phyloP scores from a whole-genome alignment of 768 basidiomycete genomes.

The Russula foetens region DNA sequence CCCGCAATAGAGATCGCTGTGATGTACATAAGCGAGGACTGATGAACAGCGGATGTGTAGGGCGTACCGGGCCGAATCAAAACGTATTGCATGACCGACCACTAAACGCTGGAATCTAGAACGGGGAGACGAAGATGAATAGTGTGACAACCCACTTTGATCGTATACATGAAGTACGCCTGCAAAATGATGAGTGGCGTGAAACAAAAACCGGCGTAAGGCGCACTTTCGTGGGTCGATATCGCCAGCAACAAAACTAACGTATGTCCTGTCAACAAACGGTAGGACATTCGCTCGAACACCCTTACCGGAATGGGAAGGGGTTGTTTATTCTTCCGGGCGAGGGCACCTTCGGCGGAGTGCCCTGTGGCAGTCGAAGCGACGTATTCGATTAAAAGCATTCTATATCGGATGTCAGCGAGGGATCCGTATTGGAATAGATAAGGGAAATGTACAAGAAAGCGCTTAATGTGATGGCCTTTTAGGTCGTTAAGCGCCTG shows the following conservation, averaged over 20 bases:
- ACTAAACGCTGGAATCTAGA: slow-evolving; percentile 34
- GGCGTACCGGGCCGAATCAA: slow-evolving; percentile 53
- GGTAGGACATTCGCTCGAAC: neutral
- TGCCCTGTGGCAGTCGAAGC: slow-evolving; percentile 58
- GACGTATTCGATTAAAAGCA: slow-evolving; percentile 81
- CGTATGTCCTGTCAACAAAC: neutral
- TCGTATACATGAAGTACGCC: slow-evolving; percentile 84
- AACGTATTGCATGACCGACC: slow-evolving; percentile 86
- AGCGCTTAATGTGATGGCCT: slow-evolving; percentile 80
- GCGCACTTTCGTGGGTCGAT: slow-evolving; percentile 66
- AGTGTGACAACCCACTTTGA: slow-evolving; percentile 47
- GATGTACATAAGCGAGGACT: neutral
- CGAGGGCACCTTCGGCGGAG: slow-evolving; percentile 57
- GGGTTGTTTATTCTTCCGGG: slow-evolving; percentile 67
- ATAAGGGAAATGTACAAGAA: slow-evolving; percentile 53
- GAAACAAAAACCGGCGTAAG: neutral
- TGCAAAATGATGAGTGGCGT: slow-evolving; percentile 25
- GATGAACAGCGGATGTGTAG: neutral
- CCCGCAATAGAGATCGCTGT: slow-evolving; percentile 61
- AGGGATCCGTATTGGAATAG: neutral
- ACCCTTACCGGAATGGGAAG: slow-evolving; percentile 61
- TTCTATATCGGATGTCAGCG: slow-evolving; percentile 30
- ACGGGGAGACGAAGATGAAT: neutral
- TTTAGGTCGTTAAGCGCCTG: neutral
- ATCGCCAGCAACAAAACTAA: slow-evolving; percentile 77